Percentiles rank a stretch among this genome's conserved stretches.
phyloP scores from a whole-genome alignment of 2,329 filamentous ascomycete species.

The Thelonectria blattea region DNA sequence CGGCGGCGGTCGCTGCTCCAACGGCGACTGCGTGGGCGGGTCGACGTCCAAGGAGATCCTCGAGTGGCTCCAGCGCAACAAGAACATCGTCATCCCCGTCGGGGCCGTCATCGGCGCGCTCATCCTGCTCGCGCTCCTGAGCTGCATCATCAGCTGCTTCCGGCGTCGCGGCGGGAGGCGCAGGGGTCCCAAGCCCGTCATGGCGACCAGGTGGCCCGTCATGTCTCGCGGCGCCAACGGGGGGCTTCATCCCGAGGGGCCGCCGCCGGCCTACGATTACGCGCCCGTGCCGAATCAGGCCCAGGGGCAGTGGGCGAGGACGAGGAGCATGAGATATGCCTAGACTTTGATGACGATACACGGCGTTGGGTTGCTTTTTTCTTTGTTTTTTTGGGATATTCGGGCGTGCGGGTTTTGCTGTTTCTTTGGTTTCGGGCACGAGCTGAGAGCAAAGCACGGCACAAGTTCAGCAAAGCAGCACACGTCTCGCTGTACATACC shows the following conservation, averaged over 20 bases:
- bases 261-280: slow-evolving; percentile 31
- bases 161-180: slow-evolving; percentile 35
- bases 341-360: slow-evolving; percentile 22
- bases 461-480: not conserved
- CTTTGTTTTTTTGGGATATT: not conserved
- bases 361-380: not conserved
- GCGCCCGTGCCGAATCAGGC: slow-evolving; percentile 23
- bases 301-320: slow-evolving; percentile 27
- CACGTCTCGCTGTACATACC: not conserved
- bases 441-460: not conserved
- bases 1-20: slow-evolving; percentile 78
- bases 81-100: slow-evolving; percentile 82
- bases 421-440: not conserved
- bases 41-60: slow-evolving; percentile 73
- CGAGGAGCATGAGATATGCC: slow-evolving; percentile 41
- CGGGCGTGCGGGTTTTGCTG: not conserved
- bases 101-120: slow-evolving; percentile 74
- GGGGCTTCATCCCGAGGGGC: slow-evolving; percentile 23
- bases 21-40: slow-evolving; percentile 77
- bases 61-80: slow-evolving; percentile 79
- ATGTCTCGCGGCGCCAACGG: slow-evolving; percentile 29
- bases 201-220: slow-evolving; percentile 35
- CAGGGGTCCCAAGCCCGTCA: slow-evolving; percentile 35
- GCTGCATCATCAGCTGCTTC: slow-evolving; percentile 65
- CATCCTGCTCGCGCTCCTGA: slow-evolving; percentile 70